Evolutionary conservation across 2,329 filamentous ascomycete species (phyloP).

Genomic region (Xylaria sp.): DNA sequence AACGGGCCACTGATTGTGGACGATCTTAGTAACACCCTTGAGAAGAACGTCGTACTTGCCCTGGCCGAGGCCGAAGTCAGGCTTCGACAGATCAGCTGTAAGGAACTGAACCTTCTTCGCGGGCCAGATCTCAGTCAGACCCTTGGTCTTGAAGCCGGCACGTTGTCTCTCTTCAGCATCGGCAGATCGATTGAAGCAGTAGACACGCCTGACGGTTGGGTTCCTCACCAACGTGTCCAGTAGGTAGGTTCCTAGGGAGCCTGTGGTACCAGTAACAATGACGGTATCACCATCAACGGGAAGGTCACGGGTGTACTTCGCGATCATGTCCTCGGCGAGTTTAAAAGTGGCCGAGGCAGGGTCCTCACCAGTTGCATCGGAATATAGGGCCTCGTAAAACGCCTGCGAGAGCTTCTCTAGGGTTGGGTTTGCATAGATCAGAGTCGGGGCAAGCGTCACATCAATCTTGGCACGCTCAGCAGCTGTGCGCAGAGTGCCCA

Average conservation of each 20-base stretch:
- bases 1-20: constrained; percentile 66
- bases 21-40: constrained; percentile 55
- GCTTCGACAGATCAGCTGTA: constrained; percentile 58
- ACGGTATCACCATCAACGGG: constrained; percentile 50
- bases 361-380: constrained; percentile 34
- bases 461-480: constrained; percentile 45
- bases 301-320: constrained; percentile 42
- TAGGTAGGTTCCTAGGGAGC: constrained; percentile 59
- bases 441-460: constrained; percentile 49
- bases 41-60: constrained; percentile 52
- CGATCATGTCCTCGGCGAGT: constrained; percentile 39
- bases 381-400: constrained; percentile 44
- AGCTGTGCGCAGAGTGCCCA: constrained; percentile 49
- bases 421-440: constrained; percentile 53
- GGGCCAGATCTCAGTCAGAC: constrained; percentile 49
- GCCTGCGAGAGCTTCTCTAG: constrained; percentile 48
- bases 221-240: constrained; percentile 51
- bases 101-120: constrained; percentile 58
- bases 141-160: constrained; percentile 50
- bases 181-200: constrained; percentile 60
- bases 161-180: constrained; percentile 54
- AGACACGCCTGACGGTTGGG: constrained; percentile 52
- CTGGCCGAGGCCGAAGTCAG: constrained; percentile 58
- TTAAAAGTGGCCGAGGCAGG: constrained; percentile 37
- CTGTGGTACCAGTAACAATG: constrained; percentile 60